Evolutionary conservation across 805 yeast genomes (phyloP), one percentile per base, ranked within the genome.

Genomic region (Saccharomycopsis schoenii): DNA sequence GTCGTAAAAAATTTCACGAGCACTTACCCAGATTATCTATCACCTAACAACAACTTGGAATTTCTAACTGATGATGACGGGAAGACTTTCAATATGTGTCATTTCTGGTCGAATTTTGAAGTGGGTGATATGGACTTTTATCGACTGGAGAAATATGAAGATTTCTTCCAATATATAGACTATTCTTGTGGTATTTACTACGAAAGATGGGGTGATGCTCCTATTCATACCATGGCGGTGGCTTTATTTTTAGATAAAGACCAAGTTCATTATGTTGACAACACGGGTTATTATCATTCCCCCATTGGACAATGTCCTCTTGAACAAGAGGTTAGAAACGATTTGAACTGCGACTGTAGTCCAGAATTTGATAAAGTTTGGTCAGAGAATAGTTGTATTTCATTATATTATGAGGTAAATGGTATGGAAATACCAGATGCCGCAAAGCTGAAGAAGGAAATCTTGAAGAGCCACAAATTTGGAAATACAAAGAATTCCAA

Each of bases 41-140:
- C 83, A 51, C 71, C 74, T 0, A 74, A 80, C 66, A 81, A 80
- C 64, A 76, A 83, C 41, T 67, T 77, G 34, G 74, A 73, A 24
- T 81, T 81, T 64, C 68, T 83, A 60, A 79, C 84, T 3, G 82
- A 81, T 63, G 76, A 75, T 54, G 67, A 71, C 5, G 78, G 77
- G 1, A 62, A 68, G 17, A 62, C 70, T 12, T 83, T 78, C 70
- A 83, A 82, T 67, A 70, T 81, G 66, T 82, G 86, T 67, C 88
- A 83, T 69, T 83, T 82, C 68, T 83, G 87, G 87, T 80, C 86
- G 25, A 83, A 83, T 68, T 83, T 83, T 66, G 88, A 83, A 66
- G 76, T 83, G 52, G 83, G 76, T 1, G 80, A 79, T 67, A 68
- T 83, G 61, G 73, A 79, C 62, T 81, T 82, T 65, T 77, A 77